A percentile compares a stretch with the other conserved stretches of the same genome.
phyloP scores from a whole-genome alignment of 257 asterid species.

The Rhazya stricta region DNA sequence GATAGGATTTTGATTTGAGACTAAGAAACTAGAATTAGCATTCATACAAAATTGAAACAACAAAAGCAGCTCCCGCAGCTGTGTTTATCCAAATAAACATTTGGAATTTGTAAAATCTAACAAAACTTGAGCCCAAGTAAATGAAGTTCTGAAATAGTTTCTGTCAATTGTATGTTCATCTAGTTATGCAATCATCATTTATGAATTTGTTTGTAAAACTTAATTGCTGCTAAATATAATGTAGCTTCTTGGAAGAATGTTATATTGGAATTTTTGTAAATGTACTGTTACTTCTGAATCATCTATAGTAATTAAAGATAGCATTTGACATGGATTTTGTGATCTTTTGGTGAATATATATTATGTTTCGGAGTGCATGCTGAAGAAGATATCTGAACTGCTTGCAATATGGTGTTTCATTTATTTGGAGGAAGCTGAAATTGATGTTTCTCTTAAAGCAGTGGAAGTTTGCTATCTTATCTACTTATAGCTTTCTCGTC shows the following conservation, averaged over 20 bases:
- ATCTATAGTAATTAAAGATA: background rate
- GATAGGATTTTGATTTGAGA: too few species aligned
- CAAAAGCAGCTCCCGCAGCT: background rate
- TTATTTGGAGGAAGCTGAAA: background rate
- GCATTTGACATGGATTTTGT: background rate
- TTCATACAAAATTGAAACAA: too few species aligned
- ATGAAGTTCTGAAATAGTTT: background rate
- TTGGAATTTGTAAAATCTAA: background rate
- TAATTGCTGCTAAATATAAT: background rate
- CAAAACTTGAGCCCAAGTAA: background rate
- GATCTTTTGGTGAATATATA: background rate
- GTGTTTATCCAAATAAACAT: background rate
- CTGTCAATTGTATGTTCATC: background rate
- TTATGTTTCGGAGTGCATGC: background rate
- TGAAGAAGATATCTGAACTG: constrained; percentile 7
- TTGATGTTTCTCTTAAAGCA: background rate
- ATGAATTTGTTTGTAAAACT: background rate
- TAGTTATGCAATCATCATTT: background rate
- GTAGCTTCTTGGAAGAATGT: background rate
- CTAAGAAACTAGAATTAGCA: too few species aligned
- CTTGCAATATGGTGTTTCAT: background rate
- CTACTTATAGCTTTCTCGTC: constrained; percentile 11
- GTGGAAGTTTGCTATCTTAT: constrained; percentile 10
- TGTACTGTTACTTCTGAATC: background rate
- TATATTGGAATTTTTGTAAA: background rate